A percentile compares a stretch with the other conserved stretches of the same genome.
These are phyloP conservation scores for Alternaria triticimaculans DNA, from an alignment of 2,329 filamentous ascomycete species.

Conservation along the genomic window DNA sequence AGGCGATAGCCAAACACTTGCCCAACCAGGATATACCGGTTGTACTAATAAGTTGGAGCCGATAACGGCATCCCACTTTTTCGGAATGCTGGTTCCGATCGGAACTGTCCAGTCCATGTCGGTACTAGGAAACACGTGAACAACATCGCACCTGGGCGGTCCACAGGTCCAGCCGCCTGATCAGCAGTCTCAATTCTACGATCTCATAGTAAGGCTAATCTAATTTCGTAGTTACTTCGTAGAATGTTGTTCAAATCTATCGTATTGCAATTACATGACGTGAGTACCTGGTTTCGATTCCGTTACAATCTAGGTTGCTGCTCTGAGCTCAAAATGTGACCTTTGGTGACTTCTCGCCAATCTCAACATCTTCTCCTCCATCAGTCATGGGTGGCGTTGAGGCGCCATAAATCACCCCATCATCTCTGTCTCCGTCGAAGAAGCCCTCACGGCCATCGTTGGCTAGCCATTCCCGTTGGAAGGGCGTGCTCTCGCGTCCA, in stretches of 20 bases:
- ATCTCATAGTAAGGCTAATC: no score
- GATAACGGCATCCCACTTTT: conserved; percentile 5
- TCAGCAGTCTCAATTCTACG: neutral
- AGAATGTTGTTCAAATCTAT: neutral
- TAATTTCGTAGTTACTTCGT: neutral
- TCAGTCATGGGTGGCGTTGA: conserved; percentile 21
- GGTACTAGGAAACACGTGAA: neutral
- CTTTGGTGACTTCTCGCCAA: conserved; percentile 17
- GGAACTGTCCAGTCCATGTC: neutral
- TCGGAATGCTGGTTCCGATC: conserved; percentile 4
- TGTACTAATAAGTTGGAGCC: neutral
- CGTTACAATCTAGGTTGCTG: neutral
- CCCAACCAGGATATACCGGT: neutral
- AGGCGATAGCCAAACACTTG: neutral
- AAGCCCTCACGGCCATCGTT: conserved; percentile 36
- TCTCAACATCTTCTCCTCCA: conserved; percentile 14
- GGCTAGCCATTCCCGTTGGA: conserved; percentile 32
- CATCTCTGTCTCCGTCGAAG: conserved; percentile 36
- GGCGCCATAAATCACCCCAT: conserved; percentile 15
- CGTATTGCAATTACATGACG: neutral
- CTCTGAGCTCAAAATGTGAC: conserved; percentile 1
- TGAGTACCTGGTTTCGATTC: neutral
- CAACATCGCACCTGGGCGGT: neutral
- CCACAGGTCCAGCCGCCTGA: neutral
- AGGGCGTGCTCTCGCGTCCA: conserved; percentile 25